Evolutionary conservation across 495 filamentous ascomycete species (phyloP), one percentile per base, ranked within the genome.

Genomic region (Podospora australis): DNA sequence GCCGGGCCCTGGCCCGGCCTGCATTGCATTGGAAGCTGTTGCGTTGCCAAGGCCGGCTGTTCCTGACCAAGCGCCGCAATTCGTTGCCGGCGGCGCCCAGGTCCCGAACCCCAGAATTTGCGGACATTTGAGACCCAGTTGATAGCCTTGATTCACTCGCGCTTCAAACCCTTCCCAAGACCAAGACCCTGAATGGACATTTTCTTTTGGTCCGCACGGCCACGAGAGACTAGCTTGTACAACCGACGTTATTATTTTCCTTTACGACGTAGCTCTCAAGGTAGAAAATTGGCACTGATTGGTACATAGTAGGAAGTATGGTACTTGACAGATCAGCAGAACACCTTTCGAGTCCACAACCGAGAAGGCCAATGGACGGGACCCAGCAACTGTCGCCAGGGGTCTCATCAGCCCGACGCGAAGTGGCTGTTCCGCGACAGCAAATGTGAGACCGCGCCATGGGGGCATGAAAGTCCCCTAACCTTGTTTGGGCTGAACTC

Each of bases 401-500:
- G 40, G 40, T 43, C 23, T 16, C 23, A 40, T 20, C 21, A 43
- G 21, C 40, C 40, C 40, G 40, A 43, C 38, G 38, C 17, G 38
- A 40, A n/a, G 38, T n/a, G 34, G 13, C 25, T 35, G 20, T 10
- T 13, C 36, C 16, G 13, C 7, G 10, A n/a, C n/a, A 24, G 40
- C 40, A n/a, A 43, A 43, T 24, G 40, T 54, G 42, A 38, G 36
- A 34, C 57, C 55, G 57, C 55, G 60, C 60, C 55, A 60, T 58
- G n/a, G n/a, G n/a, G n/a, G n/a, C n/a, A n/a, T n/a, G n/a, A n/a
- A 56, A 19, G 24, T 21, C 40, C 49, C 48, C 62, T 65, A 60
- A 49, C 35, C 59, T 51, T 38, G 45, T 56, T 63, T 58, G 25
- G 57, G 52, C 35, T 49, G 28, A 43, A 51, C 60, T 63, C 59